Conservation (phyloP, 179 eudicot genomes). For the Beta corolliflora region DNA sequence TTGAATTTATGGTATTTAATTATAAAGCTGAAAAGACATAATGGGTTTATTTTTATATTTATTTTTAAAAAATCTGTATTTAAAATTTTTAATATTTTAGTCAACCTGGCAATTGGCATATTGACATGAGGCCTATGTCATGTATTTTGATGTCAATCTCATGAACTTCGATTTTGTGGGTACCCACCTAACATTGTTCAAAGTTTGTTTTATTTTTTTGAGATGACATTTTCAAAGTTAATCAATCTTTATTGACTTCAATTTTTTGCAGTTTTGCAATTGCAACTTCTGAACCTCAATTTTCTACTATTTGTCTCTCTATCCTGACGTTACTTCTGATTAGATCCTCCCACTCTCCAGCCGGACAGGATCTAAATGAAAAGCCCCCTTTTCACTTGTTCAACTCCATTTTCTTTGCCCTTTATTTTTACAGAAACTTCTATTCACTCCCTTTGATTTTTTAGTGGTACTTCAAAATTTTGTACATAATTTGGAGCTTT, state of each 20-base stretch:
- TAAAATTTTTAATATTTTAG: background rate
- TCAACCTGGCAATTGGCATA: slow-evolving; percentile 20
- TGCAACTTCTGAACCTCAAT: slow-evolving; percentile 24
- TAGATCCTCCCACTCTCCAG: slow-evolving; percentile 35
- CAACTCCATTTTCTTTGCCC: background rate
- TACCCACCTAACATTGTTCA: slow-evolving; percentile 16
- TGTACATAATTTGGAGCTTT: too few relatives aligned
- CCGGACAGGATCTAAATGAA: slow-evolving; percentile 27
- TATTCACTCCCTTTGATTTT: background rate
- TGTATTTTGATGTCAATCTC: slow-evolving; percentile 12
- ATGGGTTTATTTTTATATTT: background rate
- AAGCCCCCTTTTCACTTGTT: slow-evolving; percentile 17
- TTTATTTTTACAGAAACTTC: slow-evolving; percentile 11
- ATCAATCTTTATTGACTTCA: slow-evolving; percentile 21
- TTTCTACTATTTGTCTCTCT: background rate
- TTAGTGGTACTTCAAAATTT: background rate
- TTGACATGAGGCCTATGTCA: slow-evolving; percentile 24
- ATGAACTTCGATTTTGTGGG: slow-evolving; percentile 23
- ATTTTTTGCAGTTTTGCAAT: background rate
- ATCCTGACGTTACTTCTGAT: slow-evolving; percentile 36
- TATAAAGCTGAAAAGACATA: slow-evolving; percentile 21
- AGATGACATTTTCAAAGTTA: slow-evolving; percentile 13
- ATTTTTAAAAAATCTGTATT: background rate
- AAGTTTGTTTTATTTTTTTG: too few relatives aligned
- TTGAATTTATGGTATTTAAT: slow-evolving; percentile 13